Percentiles rank a stretch among this genome's conserved stretches.
Conservation (phyloP, 106 monocot species). For the Dioscorea alata region DNA sequence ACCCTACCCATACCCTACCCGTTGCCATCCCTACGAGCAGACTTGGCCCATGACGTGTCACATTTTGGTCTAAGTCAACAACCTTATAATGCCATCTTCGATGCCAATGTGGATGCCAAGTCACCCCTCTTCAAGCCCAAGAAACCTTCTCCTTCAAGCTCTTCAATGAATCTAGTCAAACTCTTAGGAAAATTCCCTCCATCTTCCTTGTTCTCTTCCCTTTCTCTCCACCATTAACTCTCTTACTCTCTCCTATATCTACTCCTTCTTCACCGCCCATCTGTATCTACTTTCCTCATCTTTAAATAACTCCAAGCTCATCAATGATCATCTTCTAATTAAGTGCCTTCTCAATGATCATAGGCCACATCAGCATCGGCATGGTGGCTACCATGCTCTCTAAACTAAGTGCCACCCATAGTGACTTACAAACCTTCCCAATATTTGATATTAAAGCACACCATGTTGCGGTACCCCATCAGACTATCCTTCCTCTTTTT, state of each 20-base stretch:
- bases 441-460: conserved; percentile 3
- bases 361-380: conserved; percentile 14
- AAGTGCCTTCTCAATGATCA: conserved; percentile 5
- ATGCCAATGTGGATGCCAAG: no score
- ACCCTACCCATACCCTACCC: no score
- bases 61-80: no score
- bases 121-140: no score
- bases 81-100: no score
- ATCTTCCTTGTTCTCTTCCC: conserved; percentile 3
- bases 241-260: neutral
- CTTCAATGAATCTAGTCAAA: neutral
- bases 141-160: neutral
- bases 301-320: neutral
- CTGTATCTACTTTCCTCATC: neutral
- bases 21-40: no score
- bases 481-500: no score
- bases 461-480: no score
- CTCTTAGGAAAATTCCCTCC: neutral
- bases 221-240: conserved; percentile 4
- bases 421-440: no score
- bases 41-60: no score
- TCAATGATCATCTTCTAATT: conserved; percentile 12
- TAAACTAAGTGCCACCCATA: conserved; percentile 19
- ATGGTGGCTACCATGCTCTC: conserved; percentile 3
- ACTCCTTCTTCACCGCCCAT: neutral